phyloP scores from a whole-genome alignment of 225 moss, liverwort and hornwort species.

The Marchantia paleacea region DNA sequence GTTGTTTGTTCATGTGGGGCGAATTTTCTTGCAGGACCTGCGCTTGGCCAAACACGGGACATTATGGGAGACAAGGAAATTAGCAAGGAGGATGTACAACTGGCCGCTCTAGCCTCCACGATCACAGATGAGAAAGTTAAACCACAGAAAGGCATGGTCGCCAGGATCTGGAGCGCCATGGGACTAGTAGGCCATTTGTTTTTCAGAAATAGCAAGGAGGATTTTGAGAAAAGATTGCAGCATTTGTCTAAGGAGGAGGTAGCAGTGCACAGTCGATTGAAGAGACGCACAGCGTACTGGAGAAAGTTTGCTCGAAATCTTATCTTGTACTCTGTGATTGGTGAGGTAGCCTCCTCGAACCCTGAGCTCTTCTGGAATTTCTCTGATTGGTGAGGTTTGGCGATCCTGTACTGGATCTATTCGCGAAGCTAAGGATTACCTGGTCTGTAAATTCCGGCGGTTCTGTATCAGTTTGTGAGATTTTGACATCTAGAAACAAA shows the following conservation, averaged over 20 bases:
- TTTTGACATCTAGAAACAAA: no score
- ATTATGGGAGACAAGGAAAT: conserved; percentile 31
- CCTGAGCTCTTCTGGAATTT: neutral
- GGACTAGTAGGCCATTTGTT: conserved; percentile 65
- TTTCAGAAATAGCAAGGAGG: conserved; percentile 65
- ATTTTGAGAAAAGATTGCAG: conserved; percentile 88
- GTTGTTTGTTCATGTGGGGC: neutral
- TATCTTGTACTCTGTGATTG: conserved; percentile 79
- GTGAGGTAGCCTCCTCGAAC: conserved; percentile 56
- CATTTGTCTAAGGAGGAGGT: conserved; percentile 93
- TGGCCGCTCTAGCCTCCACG: conserved; percentile 12
- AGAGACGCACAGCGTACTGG: conserved; percentile 83
- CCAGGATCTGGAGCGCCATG: conserved; percentile 66
- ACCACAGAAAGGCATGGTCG: conserved; percentile 33
- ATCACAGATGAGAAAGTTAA: conserved; percentile 28
- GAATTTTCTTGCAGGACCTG: neutral
- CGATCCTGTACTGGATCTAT: no score
- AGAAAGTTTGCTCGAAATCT: conserved; percentile 80
- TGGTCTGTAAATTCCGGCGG: no score
- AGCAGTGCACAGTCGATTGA: conserved; percentile 69
- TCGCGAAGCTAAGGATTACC: no score
- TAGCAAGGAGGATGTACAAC: conserved; percentile 22
- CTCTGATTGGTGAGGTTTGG: neutral
- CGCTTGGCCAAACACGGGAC: neutral
- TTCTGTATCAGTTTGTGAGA: no score